A percentile compares a stretch with the other conserved stretches of the same genome.
These are phyloP conservation scores for Leonotis leonurus DNA, from an alignment of 257 asterid species.

Conservation along the genomic window DNA sequence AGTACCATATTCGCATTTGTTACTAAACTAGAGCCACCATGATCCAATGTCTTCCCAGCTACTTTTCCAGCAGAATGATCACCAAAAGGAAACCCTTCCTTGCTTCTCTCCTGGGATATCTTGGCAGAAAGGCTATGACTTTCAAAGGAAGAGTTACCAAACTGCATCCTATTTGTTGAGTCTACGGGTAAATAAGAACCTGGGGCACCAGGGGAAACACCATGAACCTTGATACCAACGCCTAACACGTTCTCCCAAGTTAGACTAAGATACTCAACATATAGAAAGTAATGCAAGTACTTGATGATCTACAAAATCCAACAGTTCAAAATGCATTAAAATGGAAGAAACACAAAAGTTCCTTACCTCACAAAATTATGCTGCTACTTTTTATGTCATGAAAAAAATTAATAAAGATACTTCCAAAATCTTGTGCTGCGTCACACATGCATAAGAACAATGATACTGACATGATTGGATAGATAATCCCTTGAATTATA, in stretches of 20 bases:
- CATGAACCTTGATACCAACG: conserved; percentile 54
- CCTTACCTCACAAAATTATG: not conserved
- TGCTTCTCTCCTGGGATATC: conserved; percentile 53
- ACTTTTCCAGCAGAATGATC: conserved; percentile 53
- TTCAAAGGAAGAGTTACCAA: conserved; percentile 61
- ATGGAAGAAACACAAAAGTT: not conserved
- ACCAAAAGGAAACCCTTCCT: conserved; percentile 44
- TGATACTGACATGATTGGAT: not conserved
- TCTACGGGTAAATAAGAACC: conserved; percentile 57
- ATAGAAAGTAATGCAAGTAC: conserved; percentile 5
- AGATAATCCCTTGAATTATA: conserved; percentile 7
- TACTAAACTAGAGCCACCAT: conserved; percentile 45
- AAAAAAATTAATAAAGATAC: not conserved
- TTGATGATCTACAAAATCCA: not conserved
- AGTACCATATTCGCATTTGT: conserved; percentile 45
- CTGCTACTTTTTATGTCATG: not conserved
- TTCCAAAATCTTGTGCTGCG: not conserved
- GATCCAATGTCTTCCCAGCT: conserved; percentile 53
- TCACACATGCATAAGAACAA: not conserved
- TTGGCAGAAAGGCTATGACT: conserved; percentile 59
- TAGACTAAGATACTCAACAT: conserved; percentile 12
- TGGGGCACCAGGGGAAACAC: conserved; percentile 41
- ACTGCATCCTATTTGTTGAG: conserved; percentile 55
- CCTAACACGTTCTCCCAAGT: conserved; percentile 34
- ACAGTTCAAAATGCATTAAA: not conserved